Evolutionary conservation across 345 rosid genomes (phyloP), one percentile per base, ranked within the genome.

Genomic region (Brassica carinata): DNA sequence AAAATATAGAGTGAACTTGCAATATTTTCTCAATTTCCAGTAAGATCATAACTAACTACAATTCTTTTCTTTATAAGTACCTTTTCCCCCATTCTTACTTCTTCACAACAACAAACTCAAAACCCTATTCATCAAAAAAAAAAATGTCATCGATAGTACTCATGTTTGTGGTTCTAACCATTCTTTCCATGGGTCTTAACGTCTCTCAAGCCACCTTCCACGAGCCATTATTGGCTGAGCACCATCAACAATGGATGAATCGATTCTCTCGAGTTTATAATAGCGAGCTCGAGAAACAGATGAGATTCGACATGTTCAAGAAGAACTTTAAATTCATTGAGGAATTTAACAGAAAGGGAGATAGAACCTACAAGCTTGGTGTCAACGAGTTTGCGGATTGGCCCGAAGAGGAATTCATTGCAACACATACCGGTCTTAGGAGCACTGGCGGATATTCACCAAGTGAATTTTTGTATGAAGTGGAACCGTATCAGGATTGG

Each of bases 301-400:
- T n/a, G 82, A 83, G 85, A 8, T 34, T 61, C 27, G 2, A 61
- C 57, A 62, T 86, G 65, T 86, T 84, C 81, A 72, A 82, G 79
- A 59, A 69, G 13, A 86, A 84, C 36, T 36, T 61, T 23, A 17
- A 58, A 18, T 18, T 18, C 29, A 58, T 58, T 58, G 64, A 58
- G 65, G 13, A 61, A 3, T 61, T 61, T 53, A 84, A 84, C 23
- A 68, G 31, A 7, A 84, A 67, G 6, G 77, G 67, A n/a, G 67
- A 67, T 43, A 75, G 67, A 77, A 85, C 31, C 30, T 90, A 78
- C 80, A 85, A 83, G 76, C 86, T 90, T 26, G 82, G 85, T 23
- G 81, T 87, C 45, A 88, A 90, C 79, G 73, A 77, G 31, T 91
- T 89, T 67, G 84, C 90, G 2, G 94, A 88, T 79, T 26, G 79